Evolutionary conservation across 768 basidiomycete genomes (phyloP).

Genomic region (Boletus huronensis): DNA sequence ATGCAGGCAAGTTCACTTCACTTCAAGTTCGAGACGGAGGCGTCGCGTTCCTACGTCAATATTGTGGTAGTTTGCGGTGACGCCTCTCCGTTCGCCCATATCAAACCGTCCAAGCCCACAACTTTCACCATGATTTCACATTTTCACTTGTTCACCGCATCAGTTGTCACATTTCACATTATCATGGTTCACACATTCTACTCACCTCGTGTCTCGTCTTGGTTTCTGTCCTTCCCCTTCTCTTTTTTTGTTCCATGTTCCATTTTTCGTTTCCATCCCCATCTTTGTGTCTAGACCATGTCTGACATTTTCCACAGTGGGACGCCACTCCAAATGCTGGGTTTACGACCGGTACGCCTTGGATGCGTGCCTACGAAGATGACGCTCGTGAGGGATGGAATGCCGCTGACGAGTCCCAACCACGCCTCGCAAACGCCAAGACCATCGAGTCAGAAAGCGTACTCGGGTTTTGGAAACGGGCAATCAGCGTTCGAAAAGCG

Average conservation of each 20-base stretch:
- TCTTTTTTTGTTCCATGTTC: background rate
- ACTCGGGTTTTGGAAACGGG: conserved; percentile 56
- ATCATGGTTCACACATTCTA: background rate
- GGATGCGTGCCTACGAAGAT: conserved; percentile 76
- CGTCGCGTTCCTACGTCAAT: background rate
- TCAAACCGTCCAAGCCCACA: background rate
- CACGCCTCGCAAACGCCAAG: background rate
- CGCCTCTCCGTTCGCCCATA: background rate
- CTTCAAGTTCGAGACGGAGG: background rate
- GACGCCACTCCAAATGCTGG: conserved; percentile 51
- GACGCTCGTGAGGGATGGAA: conserved; percentile 52
- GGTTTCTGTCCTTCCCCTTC: background rate
- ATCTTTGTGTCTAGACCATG: background rate
- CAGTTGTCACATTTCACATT: background rate
- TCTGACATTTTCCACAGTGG: conserved; percentile 46
- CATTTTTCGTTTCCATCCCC: background rate
- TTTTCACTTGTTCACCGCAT: background rate
- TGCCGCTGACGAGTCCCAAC: conserved; percentile 24
- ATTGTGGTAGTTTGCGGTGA: background rate
- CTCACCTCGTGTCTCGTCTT: background rate
- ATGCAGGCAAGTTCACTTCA: conserved; percentile 49
- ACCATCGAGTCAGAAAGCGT: conserved; percentile 45
- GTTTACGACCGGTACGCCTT: conserved; percentile 61
- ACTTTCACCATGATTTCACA: background rate
- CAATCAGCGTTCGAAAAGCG: conserved; percentile 50